Conservation (phyloP, 345 rosid species). For the Litchi chinensis region DNA sequence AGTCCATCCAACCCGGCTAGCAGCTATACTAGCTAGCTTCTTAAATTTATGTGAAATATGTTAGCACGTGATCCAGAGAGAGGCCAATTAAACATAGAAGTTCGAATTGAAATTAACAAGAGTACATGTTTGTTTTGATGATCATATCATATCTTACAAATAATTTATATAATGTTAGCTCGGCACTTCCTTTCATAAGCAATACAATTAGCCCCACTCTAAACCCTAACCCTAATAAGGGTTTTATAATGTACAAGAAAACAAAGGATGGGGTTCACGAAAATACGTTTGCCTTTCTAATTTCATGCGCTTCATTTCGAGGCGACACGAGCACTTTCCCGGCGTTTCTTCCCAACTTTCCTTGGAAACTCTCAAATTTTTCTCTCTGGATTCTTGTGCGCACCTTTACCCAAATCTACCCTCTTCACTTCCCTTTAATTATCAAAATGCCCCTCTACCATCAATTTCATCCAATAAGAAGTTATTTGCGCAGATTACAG, state of each 20-base stretch:
- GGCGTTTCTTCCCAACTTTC: conserved; percentile 71
- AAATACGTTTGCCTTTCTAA: conserved; percentile 22
- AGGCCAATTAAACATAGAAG: conserved; percentile 4
- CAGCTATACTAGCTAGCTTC: background rate
- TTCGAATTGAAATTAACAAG: conserved; percentile 2
- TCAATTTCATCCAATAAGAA: background rate
- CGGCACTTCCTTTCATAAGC: too few relatives aligned
- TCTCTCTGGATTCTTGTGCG: conserved; percentile 60
- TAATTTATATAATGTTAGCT: too few relatives aligned
- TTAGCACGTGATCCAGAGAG: conserved; percentile 16
- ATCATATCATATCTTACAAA: background rate
- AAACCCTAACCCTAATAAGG: conserved; percentile 1
- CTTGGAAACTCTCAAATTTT: conserved; percentile 54
- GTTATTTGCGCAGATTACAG: background rate
- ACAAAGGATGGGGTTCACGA: conserved; percentile 22
- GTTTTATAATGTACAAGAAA: conserved; percentile 17
- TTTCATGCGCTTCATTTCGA: conserved; percentile 45
- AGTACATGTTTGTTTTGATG: background rate
- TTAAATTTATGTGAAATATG: conserved; percentile 4
- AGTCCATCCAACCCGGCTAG: background rate
- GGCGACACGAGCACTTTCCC: conserved; percentile 98
- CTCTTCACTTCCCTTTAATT: conserved; percentile 26
- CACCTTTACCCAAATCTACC: conserved; percentile 33
- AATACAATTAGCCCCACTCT: conserved; percentile 28
- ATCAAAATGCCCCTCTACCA: conserved; percentile 18